Percentiles rank a stretch among this genome's conserved stretches.
phyloP scores from a whole-genome alignment of 2,329 filamentous ascomycete genomes.

The Beauveria scarabaeidicola region DNA sequence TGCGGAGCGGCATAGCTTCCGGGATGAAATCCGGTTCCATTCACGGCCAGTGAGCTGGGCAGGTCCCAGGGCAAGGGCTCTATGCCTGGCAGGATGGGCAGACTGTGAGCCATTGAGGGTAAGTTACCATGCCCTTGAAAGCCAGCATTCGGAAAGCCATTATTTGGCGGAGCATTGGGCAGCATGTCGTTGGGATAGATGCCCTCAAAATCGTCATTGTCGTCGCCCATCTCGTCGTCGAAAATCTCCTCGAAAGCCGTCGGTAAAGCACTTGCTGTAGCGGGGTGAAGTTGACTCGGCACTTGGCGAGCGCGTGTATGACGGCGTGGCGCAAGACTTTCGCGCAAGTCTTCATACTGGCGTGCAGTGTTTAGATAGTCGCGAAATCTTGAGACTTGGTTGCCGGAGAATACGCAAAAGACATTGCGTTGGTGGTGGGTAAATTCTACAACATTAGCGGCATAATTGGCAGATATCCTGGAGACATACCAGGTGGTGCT shows the following conservation, averaged over 20 bases:
- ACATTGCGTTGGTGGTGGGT: slow-evolving; percentile 91
- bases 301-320: slow-evolving; percentile 10
- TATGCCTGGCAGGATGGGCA: slow-evolving; percentile 1
- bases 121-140: neutral
- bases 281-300: neutral
- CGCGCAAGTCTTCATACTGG: slow-evolving; percentile 37
- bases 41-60: neutral
- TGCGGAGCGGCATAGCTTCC: slow-evolving; percentile 1
- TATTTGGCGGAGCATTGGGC: slow-evolving; percentile 18
- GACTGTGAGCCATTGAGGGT: slow-evolving; percentile 7
- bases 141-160: neutral
- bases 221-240: slow-evolving; percentile 36
- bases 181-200: slow-evolving; percentile 32
- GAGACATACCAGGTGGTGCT: slow-evolving; percentile 57
- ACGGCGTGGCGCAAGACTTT: slow-evolving; percentile 19
- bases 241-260: slow-evolving; percentile 25
- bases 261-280: slow-evolving; percentile 16
- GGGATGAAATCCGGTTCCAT: neutral
- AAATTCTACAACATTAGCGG: slow-evolving; percentile 57
- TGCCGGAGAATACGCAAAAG: slow-evolving; percentile 94
- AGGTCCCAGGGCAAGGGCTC: neutral
- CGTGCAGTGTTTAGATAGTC: slow-evolving; percentile 60
- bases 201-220: slow-evolving; percentile 36
- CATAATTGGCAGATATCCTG: neutral
- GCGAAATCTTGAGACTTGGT: slow-evolving; percentile 69